Evolutionary conservation across 257 asterid species (phyloP), one percentile per base, ranked within the genome.

Genomic region (Solanum ossicruentum): DNA sequence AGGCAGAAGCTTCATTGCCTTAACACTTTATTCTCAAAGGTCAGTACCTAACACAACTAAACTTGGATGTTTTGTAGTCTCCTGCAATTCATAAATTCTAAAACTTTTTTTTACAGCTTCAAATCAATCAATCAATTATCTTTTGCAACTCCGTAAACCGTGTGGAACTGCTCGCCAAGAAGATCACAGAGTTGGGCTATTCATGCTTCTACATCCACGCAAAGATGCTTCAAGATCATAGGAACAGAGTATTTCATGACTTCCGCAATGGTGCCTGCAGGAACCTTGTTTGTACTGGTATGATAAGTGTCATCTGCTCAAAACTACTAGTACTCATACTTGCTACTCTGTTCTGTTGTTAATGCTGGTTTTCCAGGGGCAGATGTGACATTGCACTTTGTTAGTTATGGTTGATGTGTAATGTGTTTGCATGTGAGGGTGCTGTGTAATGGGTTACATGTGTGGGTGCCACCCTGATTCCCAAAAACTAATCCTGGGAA

Each of bases 181-280:
- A 95, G 91, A 95, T 95, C 85, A 95, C 98, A 5, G 98, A 95
- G 88, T 97, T 95, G 21, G 98, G 98, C 79, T 95, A 90, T 91
- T 94, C 98, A 84, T 95, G 98, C 89, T 95, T 95, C 93, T 95
- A 95, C 84, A 95, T 95, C 80, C 98, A 95, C 82, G 98, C 98
- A n/a, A 95, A 95, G 93, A 95, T 95, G 98, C 98, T 95, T 88
- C 98, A 95, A 88, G 98, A 95, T 88, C 98, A 95, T 80, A 94
- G 98, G 86, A 95, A 93, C 89, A 91, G 98, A 90, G 98, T 95
- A 28, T 95, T 95, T 89, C 98, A 95, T 57, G 97, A 95, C 89
- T 95, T 95, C 86, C 98, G 98, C 79, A 95, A 95, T 88, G 98
- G 98, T 82, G 98, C 96, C 83, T 95, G 98, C 90, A 90, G 98